phyloP scores from a whole-genome alignment of 2,329 filamentous ascomycete genomes.

The Ilyonectria robusta region DNA sequence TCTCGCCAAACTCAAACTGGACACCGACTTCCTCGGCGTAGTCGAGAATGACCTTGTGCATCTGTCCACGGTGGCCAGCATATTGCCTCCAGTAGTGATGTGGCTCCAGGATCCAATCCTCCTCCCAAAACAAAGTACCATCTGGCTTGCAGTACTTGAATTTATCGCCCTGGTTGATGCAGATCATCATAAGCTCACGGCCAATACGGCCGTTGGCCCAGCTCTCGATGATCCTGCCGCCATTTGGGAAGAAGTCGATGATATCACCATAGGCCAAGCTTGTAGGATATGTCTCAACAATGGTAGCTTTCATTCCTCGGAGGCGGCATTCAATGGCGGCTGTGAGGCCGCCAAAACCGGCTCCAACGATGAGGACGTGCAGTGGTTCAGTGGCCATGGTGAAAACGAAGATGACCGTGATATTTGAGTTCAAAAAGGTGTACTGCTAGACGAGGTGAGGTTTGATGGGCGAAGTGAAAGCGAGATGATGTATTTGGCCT shows the following conservation, averaged over 20 bases:
- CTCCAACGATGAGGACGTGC: conserved; percentile 32
- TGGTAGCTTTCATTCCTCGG: conserved; percentile 65
- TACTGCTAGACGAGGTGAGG: background rate
- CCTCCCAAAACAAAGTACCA: background rate
- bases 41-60: background rate
- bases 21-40: conserved; percentile 1
- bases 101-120: conserved; percentile 1
- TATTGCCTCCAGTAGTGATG: background rate
- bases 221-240: conserved; percentile 1
- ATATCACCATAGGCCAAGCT: conserved; percentile 10
- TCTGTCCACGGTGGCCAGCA: conserved; percentile 9
- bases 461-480: background rate
- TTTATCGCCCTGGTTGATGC: background rate
- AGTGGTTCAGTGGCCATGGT: conserved; percentile 4
- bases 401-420: background rate
- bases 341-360: conserved; percentile 71
- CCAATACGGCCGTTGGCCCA: conserved; percentile 13
- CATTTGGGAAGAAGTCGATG: conserved; percentile 31
- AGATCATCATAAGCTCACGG: background rate
- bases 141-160: conserved; percentile 1
- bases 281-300: conserved; percentile 61
- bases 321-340: conserved; percentile 72
- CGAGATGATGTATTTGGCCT: background rate
- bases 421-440: background rate
- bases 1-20: background rate